Percentiles rank a stretch among this genome's conserved stretches.
phyloP scores from a whole-genome alignment of 2,329 filamentous ascomycete genomes.

The Aspergillus tamarii region DNA sequence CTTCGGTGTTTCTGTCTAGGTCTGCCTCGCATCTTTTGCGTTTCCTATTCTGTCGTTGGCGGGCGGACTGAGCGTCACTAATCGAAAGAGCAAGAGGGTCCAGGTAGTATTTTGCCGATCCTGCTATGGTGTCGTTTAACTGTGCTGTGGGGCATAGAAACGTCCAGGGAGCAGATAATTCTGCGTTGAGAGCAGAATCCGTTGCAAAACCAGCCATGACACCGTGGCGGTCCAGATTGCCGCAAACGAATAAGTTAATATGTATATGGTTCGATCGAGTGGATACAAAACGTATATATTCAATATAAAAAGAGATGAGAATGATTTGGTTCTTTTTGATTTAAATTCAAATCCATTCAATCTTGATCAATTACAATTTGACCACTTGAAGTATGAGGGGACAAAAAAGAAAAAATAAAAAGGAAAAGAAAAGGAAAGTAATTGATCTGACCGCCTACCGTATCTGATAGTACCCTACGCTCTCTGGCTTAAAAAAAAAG shows the following conservation, averaged over 20 bases:
- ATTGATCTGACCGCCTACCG: background rate
- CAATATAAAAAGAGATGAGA: background rate
- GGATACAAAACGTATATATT: background rate
- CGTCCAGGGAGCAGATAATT: slow-evolving; percentile 66
- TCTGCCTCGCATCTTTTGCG: slow-evolving; percentile 67
- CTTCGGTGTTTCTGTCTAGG: slow-evolving; percentile 49
- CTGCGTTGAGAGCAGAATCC: slow-evolving; percentile 22
- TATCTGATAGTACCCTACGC: background rate
- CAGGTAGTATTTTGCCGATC: slow-evolving; percentile 77
- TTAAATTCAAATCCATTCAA: background rate
- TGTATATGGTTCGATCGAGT: no score
- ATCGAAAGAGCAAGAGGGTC: slow-evolving; percentile 77
- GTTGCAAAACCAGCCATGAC: background rate
- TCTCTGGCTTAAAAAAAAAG: no score
- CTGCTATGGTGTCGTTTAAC: slow-evolving; percentile 70
- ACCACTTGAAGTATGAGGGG: background rate
- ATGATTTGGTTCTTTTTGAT: no score
- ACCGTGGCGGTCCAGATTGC: background rate
- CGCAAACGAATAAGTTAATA: background rate
- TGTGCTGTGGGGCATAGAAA: slow-evolving; percentile 75
- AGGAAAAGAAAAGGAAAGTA: background rate
- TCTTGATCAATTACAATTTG: background rate
- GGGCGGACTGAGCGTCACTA: slow-evolving; percentile 70
- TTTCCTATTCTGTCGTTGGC: slow-evolving; percentile 72
- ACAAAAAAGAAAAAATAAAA: background rate